Evolutionary conservation across 768 basidiomycete genomes (phyloP).

Genomic region (Dioszegia crocea): DNA sequence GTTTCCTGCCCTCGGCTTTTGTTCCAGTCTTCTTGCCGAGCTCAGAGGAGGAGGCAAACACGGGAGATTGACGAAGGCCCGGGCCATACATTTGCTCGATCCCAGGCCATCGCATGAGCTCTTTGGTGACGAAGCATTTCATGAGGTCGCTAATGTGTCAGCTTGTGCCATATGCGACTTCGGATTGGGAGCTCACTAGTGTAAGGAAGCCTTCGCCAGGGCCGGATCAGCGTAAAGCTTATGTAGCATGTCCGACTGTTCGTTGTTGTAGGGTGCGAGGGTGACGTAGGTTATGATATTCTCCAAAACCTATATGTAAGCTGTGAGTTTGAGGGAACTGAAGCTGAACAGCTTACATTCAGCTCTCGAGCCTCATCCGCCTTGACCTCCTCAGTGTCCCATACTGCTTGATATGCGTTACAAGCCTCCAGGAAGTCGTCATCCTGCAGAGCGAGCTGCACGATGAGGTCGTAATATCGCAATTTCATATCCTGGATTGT

Average conservation of each 20-base stretch:
- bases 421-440: constrained; percentile 86
- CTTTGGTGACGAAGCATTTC: constrained; percentile 87
- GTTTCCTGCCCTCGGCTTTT: constrained; percentile 35
- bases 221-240: constrained; percentile 75
- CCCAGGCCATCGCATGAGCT: constrained; percentile 95
- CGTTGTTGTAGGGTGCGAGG: constrained; percentile 89
- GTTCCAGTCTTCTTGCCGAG: constrained; percentile 44
- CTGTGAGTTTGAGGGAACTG: neutral
- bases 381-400: constrained; percentile 94
- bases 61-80: constrained; percentile 70
- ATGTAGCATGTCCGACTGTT: constrained; percentile 94
- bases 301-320: constrained; percentile 67
- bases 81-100: constrained; percentile 83
- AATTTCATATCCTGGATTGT: constrained; percentile 80
- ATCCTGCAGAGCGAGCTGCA: constrained; percentile 82
- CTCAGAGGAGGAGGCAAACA: constrained; percentile 61
- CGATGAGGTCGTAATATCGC: constrained; percentile 94
- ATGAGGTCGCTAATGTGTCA: constrained; percentile 67
- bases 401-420: constrained; percentile 92
- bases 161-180: neutral
- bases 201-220: constrained; percentile 71
- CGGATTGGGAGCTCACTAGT: constrained; percentile 58
- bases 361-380: constrained; percentile 58
- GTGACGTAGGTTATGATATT: constrained; percentile 93
- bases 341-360: constrained; percentile 33